These are phyloP conservation scores for Phascolomyces articulosus DNA, from an alignment of 371 early-diverging fungal species.

Conservation along the genomic window DNA sequence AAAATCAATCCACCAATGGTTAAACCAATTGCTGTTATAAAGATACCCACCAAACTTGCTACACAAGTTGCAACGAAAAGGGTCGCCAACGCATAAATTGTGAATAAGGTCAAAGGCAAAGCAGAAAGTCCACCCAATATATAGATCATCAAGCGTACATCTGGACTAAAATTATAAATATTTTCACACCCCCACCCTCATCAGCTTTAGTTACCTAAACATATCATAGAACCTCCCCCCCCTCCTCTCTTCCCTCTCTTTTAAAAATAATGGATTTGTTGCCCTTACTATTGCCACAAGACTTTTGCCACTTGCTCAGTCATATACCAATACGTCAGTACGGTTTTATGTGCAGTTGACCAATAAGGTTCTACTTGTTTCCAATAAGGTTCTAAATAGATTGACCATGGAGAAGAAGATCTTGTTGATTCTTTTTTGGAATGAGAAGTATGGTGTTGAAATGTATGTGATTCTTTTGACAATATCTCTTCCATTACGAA, in stretches of 20 bases:
- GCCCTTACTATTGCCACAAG: constrained; percentile 5
- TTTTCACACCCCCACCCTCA: background rate
- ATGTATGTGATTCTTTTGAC: constrained; percentile 2
- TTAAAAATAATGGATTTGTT: background rate
- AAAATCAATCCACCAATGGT: background rate
- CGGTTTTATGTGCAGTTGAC: background rate
- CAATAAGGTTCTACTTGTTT: constrained; percentile 1
- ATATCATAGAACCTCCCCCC: background rate
- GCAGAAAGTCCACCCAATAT: background rate
- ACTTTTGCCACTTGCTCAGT: background rate
- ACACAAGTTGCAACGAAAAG: background rate
- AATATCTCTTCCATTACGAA: background rate
- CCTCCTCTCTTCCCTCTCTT: background rate
- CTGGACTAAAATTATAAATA: background rate
- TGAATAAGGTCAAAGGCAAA: background rate
- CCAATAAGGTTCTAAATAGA: background rate
- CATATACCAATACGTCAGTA: background rate
- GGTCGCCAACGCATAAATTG: background rate
- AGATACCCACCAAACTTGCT: background rate
- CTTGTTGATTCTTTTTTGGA: too few relatives aligned
- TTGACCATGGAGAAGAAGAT: background rate
- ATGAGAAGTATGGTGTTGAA: background rate
- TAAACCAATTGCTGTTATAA: background rate
- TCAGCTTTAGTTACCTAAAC: background rate
- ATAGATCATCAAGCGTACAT: background rate